These are phyloP conservation scores for Trichoderma pleuroti DNA, from an alignment of 2,329 filamentous ascomycete species.

Conservation along the genomic window DNA sequence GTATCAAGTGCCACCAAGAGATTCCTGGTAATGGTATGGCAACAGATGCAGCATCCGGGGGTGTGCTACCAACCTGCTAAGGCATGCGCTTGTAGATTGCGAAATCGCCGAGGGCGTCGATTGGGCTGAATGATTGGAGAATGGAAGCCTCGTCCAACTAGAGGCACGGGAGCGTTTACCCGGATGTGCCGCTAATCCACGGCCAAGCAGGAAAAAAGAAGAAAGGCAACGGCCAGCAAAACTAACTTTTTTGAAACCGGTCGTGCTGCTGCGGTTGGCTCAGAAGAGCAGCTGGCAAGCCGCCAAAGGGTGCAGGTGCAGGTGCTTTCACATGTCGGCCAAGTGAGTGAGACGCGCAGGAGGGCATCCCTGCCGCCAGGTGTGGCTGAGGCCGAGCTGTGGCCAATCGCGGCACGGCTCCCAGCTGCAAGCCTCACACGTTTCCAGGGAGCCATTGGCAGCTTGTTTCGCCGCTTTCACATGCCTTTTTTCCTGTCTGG, in stretches of 20 bases:
- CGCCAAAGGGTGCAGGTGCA: no score
- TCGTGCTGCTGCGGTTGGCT: conserved; percentile 21
- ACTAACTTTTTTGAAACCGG: background rate
- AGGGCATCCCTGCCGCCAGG: background rate
- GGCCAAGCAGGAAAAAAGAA: background rate
- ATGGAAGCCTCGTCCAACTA: background rate
- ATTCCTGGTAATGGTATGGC: background rate
- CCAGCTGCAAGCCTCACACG: conserved; percentile 7
- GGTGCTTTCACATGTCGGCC: conserved; percentile 14
- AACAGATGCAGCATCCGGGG: background rate
- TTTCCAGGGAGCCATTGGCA: background rate
- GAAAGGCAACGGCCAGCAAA: background rate
- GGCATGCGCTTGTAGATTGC: background rate
- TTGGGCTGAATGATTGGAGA: background rate
- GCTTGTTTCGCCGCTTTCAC: conserved; percentile 20
- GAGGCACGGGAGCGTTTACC: conserved; percentile 8
- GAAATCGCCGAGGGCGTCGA: background rate
- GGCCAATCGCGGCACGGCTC: background rate
- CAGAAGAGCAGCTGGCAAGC: conserved; percentile 6
- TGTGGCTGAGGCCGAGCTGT: conserved; percentile 1
- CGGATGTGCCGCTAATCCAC: conserved; percentile 11
- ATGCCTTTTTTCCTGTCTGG: conserved; percentile 1
- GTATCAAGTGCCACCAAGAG: background rate
- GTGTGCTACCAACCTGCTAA: background rate
- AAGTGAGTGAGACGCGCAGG: background rate